phyloP scores from a whole-genome alignment of 78 protist species.

The Polysphondylium violaceum region DNA sequence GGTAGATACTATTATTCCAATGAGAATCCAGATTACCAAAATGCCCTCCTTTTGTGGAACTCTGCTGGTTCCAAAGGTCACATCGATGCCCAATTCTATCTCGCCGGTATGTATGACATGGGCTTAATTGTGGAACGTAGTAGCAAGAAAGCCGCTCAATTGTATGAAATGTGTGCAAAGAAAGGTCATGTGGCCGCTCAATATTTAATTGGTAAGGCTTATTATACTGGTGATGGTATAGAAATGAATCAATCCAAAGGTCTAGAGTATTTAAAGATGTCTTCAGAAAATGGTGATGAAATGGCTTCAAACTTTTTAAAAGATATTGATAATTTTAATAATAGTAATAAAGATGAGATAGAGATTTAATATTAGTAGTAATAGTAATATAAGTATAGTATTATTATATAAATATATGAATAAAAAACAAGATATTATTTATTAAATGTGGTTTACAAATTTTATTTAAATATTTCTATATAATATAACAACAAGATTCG shows the following conservation, averaged over 20 bases:
- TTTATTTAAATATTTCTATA: too few relatives aligned
- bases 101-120: conserved; percentile 34
- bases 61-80: not conserved
- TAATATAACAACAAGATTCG: too few relatives aligned
- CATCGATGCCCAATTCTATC: conserved; percentile 28
- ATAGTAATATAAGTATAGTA: too few relatives aligned
- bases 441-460: too few relatives aligned
- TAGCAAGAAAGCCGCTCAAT: not conserved
- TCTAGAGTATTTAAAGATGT: not conserved
- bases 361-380: not conserved
- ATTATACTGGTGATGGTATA: conserved; percentile 3
- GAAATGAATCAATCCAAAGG: conserved; percentile 3
- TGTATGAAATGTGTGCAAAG: conserved; percentile 27
- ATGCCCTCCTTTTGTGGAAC: conserved; percentile 14
- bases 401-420: too few relatives aligned
- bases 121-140: conserved; percentile 26
- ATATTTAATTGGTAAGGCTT: conserved; percentile 22
- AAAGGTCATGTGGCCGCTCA: conserved; percentile 14
- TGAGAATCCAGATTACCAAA: conserved; percentile 42
- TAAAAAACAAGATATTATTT: too few relatives aligned
- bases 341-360: not conserved
- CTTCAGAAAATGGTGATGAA: not conserved
- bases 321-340: not conserved
- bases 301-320: not conserved
- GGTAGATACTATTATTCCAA: conserved; percentile 36